Conservation (phyloP, 352 stramenopile genomes). For the Phytopythium cucurbitacearum region DNA sequence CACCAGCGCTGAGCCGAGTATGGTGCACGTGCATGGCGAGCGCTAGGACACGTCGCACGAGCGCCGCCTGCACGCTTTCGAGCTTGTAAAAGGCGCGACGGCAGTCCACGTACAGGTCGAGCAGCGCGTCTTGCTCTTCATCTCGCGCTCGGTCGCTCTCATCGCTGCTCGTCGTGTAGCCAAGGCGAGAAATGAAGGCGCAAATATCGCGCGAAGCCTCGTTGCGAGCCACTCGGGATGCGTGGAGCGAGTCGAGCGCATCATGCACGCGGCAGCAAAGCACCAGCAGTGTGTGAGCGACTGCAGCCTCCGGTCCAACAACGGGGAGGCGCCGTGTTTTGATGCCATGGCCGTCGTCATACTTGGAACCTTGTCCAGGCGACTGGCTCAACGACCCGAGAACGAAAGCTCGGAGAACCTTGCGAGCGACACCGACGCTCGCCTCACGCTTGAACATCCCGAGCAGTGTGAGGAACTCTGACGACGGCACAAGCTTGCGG, state of each 20-base stretch:
- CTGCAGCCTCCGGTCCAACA: constrained; percentile 59
- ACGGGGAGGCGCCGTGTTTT: constrained; percentile 47
- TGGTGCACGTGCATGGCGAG: constrained; percentile 60
- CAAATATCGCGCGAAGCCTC: constrained; percentile 67
- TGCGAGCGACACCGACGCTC: constrained; percentile 79
- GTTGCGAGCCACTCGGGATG: constrained; percentile 31
- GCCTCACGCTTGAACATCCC: constrained; percentile 83
- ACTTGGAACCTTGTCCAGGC: constrained; percentile 8
- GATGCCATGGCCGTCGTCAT: not conserved
- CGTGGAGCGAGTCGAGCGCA: constrained; percentile 75
- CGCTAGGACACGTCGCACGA: constrained; percentile 52
- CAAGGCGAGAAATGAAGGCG: constrained; percentile 76
- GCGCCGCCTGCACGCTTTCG: constrained; percentile 56
- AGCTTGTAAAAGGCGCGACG: constrained; percentile 86
- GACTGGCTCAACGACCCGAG: constrained; percentile 7
- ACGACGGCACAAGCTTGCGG: constrained; percentile 66
- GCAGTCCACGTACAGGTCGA: constrained; percentile 88
- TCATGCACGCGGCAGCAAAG: constrained; percentile 84
- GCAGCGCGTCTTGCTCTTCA: constrained; percentile 75
- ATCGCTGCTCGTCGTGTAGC: constrained; percentile 11
- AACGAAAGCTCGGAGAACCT: constrained; percentile 80
- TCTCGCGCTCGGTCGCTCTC: constrained; percentile 23
- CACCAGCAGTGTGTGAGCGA: constrained; percentile 86
- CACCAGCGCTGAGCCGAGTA: constrained; percentile 12
- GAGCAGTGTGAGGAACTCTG: constrained; percentile 75